Evolutionary conservation across 139 green algal species (phyloP).

Genomic region (Raphidocelis subcapitata): DNA sequence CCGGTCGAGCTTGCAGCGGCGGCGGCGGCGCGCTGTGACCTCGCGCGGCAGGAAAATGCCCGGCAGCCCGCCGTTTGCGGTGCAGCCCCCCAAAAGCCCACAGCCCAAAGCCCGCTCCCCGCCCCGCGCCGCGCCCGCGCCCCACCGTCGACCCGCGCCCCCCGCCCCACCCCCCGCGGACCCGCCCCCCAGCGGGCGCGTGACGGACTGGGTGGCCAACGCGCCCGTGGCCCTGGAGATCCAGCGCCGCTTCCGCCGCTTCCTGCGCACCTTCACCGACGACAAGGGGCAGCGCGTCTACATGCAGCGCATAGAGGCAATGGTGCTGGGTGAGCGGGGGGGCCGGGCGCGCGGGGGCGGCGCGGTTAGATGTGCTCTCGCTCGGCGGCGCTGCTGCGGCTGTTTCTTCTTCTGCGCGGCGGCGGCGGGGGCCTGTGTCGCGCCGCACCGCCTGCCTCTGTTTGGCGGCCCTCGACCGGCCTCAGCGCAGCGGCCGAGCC

Average conservation of each 20-base stretch:
- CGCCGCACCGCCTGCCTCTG: too few species aligned
- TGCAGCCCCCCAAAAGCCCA: too few species aligned
- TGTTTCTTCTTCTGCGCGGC: background rate
- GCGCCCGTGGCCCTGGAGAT: constrained; percentile 32
- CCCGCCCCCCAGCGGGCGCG: constrained; percentile 53
- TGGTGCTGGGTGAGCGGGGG: constrained; percentile 32
- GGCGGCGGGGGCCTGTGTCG: too few species aligned
- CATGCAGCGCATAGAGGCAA: constrained; percentile 35
- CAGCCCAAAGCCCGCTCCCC: too few species aligned
- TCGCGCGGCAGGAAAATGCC: too few species aligned
- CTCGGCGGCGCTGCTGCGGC: background rate
- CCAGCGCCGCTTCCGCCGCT: constrained; percentile 55
- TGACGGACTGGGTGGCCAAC: constrained; percentile 67
- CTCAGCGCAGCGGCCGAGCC: too few species aligned
- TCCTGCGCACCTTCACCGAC: constrained; percentile 65
- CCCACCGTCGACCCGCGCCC: constrained; percentile 43
- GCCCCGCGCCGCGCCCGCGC: background rate
- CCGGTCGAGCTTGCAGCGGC: too few species aligned
- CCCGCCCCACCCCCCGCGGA: too few species aligned
- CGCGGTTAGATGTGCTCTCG: background rate
- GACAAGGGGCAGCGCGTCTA: constrained; percentile 36
- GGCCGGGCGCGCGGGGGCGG: background rate
- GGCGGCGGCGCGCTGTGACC: too few species aligned
- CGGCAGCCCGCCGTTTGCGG: too few species aligned
- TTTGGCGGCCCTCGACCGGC: too few species aligned